phyloP scores from a whole-genome alignment of 2,329 filamentous ascomycete species.

The Sporothrix variecibatus region DNA sequence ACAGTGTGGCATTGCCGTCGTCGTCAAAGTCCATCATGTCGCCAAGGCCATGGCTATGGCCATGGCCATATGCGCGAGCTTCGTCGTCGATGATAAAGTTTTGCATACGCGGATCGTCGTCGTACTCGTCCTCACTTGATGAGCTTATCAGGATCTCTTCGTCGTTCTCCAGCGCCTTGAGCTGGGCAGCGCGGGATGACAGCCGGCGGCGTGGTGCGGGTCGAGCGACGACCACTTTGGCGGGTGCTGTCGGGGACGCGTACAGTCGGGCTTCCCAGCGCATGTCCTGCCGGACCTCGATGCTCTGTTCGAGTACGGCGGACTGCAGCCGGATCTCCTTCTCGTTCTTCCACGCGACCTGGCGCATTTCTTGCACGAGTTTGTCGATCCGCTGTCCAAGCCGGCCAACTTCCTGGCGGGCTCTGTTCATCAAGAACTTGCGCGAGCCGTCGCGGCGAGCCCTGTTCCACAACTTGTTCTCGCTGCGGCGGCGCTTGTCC shows the following conservation, averaged over 20 bases:
- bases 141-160: slow-evolving; percentile 56
- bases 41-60: not conserved
- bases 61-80: not conserved
- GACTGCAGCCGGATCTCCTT: slow-evolving; percentile 58
- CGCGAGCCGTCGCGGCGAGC: slow-evolving; percentile 50
- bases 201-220: not conserved
- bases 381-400: slow-evolving; percentile 58
- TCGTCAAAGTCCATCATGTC: not conserved
- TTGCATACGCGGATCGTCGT: slow-evolving; percentile 49
- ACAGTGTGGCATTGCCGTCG: not conserved
- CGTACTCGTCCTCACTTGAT: slow-evolving; percentile 42
- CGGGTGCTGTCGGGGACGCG: slow-evolving; percentile 42
- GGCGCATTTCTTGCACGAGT: slow-evolving; percentile 53
- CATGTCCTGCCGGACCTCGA: slow-evolving; percentile 61
- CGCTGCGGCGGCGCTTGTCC: slow-evolving; percentile 56
- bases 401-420: slow-evolving; percentile 45
- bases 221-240: slow-evolving; percentile 17
- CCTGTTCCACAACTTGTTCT: slow-evolving; percentile 62
- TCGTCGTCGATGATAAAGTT: slow-evolving; percentile 53
- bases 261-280: slow-evolving; percentile 47
- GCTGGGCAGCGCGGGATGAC: not conserved
- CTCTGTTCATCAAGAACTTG: slow-evolving; percentile 46
- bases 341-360: slow-evolving; percentile 54
- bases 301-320: slow-evolving; percentile 61
- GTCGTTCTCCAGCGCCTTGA: slow-evolving; percentile 38